These are phyloP conservation scores for Hydrangea macrophylla DNA, from an alignment of 148 eudicot species.

Conservation along the genomic window DNA sequence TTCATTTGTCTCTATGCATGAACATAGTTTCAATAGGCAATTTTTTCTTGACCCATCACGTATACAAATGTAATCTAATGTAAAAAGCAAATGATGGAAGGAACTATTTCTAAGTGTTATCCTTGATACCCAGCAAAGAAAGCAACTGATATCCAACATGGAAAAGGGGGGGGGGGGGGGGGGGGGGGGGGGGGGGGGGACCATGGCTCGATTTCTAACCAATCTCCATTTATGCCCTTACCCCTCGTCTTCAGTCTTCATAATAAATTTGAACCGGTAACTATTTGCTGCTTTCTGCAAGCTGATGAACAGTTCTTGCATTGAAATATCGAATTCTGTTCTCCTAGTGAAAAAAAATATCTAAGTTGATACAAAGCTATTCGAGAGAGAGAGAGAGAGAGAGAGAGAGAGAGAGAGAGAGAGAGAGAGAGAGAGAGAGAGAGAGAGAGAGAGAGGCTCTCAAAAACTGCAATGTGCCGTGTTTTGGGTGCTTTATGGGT, in stretches of 20 bases:
- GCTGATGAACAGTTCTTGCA: too few species aligned
- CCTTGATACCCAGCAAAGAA: background rate
- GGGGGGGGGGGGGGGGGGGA: too few species aligned
- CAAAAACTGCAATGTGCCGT: background rate
- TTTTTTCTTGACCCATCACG: background rate
- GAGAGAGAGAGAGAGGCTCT: background rate
- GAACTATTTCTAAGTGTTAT: background rate
- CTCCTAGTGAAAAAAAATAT: too few species aligned
- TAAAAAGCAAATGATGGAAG: background rate
- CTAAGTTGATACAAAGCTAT: too few species aligned
- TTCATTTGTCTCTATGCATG: background rate
- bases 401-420: too few species aligned
- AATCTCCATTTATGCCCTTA: background rate
- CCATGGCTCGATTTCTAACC: background rate
- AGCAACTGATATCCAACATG: background rate
- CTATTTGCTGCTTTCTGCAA: too few species aligned
- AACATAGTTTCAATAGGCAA: background rate
- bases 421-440: too few species aligned
- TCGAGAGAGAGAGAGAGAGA: too few species aligned
- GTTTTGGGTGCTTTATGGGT: background rate
- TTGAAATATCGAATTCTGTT: too few species aligned
- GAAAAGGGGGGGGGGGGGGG: too few species aligned
- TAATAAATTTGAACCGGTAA: too few species aligned
- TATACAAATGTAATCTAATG: background rate
- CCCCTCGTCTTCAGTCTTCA: too few species aligned